Evolutionary conservation across 2,329 filamentous ascomycete species (phyloP).

Genomic region (Monosporascus sp.): DNA sequence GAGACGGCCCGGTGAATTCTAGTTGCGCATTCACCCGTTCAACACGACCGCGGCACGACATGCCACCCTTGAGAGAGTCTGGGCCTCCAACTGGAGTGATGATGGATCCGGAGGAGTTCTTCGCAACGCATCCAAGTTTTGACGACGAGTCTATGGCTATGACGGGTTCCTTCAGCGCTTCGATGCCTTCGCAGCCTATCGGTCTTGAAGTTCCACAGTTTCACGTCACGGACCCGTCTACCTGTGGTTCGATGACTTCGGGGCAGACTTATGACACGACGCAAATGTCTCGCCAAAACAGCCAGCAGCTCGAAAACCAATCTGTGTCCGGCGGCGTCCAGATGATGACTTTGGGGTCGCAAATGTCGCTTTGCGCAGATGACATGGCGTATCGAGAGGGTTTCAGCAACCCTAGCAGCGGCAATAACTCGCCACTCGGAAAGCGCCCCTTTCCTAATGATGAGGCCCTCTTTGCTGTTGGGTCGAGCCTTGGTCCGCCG

Average conservation of each 20-base stretch:
- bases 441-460: constrained; percentile 22
- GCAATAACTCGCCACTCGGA: constrained; percentile 20
- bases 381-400: constrained; percentile 19
- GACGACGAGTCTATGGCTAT: constrained; percentile 11
- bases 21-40: constrained; percentile 17
- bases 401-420: constrained; percentile 16
- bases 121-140: constrained; percentile 23
- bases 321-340: constrained; percentile 23
- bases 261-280: constrained; percentile 28
- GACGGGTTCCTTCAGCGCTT: constrained; percentile 9
- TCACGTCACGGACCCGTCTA: constrained; percentile 22
- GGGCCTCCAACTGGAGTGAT: constrained; percentile 25
- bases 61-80: constrained; percentile 34
- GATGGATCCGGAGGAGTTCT: constrained; percentile 34
- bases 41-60: constrained; percentile 22
- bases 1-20: constrained; percentile 25
- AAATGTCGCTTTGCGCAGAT: constrained; percentile 24
- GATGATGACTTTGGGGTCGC: constrained; percentile 29
- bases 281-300: constrained; percentile 29
- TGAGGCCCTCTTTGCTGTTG: constrained; percentile 31
- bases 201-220: constrained; percentile 20
- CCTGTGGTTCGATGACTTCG: constrained; percentile 32
- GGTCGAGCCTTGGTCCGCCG: constrained; percentile 28
- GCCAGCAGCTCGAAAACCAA: constrained; percentile 25
- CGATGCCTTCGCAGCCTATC: constrained; percentile 11